Evolutionary conservation across 805 yeast genomes (phyloP).

Genomic region (Tetrapisispora phaffii): DNA sequence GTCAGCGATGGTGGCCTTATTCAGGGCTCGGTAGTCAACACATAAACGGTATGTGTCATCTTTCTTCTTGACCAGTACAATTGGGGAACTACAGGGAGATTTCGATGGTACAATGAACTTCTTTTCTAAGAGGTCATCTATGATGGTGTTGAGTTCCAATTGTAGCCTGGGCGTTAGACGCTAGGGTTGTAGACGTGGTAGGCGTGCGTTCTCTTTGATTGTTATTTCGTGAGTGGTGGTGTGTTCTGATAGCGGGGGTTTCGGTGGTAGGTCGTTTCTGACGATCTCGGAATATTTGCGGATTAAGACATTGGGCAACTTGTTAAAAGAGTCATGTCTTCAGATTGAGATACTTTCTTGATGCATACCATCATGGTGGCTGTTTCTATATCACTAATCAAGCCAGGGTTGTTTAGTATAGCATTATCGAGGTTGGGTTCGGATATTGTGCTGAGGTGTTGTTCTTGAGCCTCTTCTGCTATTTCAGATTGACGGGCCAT

Average conservation of each 20-base stretch:
- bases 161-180: not conserved
- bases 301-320: not conserved
- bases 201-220: not conserved
- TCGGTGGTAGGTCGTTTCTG: not conserved
- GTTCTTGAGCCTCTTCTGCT: no score
- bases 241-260: not conserved
- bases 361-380: not conserved
- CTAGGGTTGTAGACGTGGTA: not conserved
- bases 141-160: not conserved
- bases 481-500: no score
- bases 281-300: not conserved
- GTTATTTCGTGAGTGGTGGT: not conserved
- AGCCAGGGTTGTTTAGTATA: no score
- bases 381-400: no score
- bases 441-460: no score
- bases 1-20: slow-evolving; percentile 6
- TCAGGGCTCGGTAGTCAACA: slow-evolving; percentile 7
- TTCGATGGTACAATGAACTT: slow-evolving; percentile 6
- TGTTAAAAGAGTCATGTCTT: not conserved
- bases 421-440: no score
- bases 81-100: slow-evolving; percentile 10
- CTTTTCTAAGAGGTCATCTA: slow-evolving; percentile 7
- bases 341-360: not conserved
- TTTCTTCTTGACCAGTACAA: slow-evolving; percentile 10
- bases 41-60: slow-evolving; percentile 7